Conservation (phyloP, 352 stramenopile genomes). For the Phytophthora macrochlamydospora region DNA sequence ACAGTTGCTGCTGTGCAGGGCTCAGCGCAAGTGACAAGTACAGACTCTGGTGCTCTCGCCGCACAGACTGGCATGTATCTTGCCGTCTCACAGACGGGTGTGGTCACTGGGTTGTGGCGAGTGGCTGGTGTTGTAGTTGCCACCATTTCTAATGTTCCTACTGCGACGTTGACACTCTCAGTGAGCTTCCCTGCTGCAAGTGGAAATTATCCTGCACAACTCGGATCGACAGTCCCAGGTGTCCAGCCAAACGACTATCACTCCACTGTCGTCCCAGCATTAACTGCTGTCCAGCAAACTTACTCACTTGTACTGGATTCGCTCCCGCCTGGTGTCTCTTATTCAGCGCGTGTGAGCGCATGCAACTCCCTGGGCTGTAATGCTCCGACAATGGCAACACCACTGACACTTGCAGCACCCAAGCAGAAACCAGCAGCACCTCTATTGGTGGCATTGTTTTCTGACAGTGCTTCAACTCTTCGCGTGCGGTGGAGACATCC, state of each 20-base stretch:
- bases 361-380: constrained; percentile 93
- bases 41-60: constrained; percentile 34
- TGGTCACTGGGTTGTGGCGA: constrained; percentile 47
- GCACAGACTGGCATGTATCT: constrained; percentile 63
- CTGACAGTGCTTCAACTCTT: constrained; percentile 75
- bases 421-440: constrained; percentile 89
- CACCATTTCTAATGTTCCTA: neutral
- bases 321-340: constrained; percentile 73
- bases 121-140: constrained; percentile 43
- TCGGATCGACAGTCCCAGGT: constrained; percentile 76
- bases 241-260: constrained; percentile 58
- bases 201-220: constrained; percentile 37
- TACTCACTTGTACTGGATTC: constrained; percentile 28
- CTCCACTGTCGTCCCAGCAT: constrained; percentile 36
- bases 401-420: constrained; percentile 70
- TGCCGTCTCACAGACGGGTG: constrained; percentile 40
- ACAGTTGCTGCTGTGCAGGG: constrained; percentile 38
- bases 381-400: constrained; percentile 71
- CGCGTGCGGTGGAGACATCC: constrained; percentile 91
- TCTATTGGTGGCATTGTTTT: constrained; percentile 76
- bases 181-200: constrained; percentile 42
- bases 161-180: constrained; percentile 62
- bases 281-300: constrained; percentile 6
- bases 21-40: constrained; percentile 39
- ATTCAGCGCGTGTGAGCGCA: constrained; percentile 90